These are phyloP conservation scores for Mortierella sp. DNA, from an alignment of 371 early-diverging fungal genomes.

Conservation along the genomic window DNA sequence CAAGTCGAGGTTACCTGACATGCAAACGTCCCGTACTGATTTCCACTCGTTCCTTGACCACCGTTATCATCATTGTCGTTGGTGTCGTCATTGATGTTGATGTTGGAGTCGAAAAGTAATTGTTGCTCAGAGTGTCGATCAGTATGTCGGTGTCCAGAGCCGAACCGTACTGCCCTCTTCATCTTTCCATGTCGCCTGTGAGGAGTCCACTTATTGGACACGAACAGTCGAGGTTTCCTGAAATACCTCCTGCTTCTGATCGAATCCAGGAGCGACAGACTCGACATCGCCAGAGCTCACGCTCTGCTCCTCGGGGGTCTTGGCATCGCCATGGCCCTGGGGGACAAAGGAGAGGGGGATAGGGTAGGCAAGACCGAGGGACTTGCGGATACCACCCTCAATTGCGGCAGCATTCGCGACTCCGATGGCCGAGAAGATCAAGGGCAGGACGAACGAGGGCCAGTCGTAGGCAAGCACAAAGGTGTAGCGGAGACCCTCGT, in stretches of 20 bases:
- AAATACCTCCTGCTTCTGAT: conserved; percentile 26
- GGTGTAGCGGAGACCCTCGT: conserved; percentile 58
- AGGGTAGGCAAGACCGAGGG: conserved; percentile 49
- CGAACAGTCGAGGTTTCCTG: conserved; percentile 7
- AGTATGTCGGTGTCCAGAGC: conserved; percentile 4
- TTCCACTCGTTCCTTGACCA: conserved; percentile 14
- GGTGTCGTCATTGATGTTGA: neutral
- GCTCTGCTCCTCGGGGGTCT: conserved; percentile 12
- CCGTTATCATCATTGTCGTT: neutral
- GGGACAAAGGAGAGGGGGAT: conserved; percentile 38
- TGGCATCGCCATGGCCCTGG: conserved; percentile 14
- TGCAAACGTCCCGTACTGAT: conserved; percentile 22
- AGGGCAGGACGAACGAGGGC: conserved; percentile 60
- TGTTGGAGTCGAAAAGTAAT: neutral
- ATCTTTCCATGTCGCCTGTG: conserved; percentile 12
- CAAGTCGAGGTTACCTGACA: conserved; percentile 34
- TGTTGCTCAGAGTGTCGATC: neutral
- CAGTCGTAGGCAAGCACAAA: conserved; percentile 62
- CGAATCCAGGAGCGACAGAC: neutral
- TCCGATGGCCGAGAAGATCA: conserved; percentile 61
- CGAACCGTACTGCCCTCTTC: conserved; percentile 9
- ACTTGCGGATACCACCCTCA: conserved; percentile 57
- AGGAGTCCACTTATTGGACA: conserved; percentile 15
- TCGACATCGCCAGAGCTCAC: conserved; percentile 32
- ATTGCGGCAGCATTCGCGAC: conserved; percentile 44